Base-by-base conservation (phyloP, 129 eudicot species). In the Centella asiatica region DNA sequence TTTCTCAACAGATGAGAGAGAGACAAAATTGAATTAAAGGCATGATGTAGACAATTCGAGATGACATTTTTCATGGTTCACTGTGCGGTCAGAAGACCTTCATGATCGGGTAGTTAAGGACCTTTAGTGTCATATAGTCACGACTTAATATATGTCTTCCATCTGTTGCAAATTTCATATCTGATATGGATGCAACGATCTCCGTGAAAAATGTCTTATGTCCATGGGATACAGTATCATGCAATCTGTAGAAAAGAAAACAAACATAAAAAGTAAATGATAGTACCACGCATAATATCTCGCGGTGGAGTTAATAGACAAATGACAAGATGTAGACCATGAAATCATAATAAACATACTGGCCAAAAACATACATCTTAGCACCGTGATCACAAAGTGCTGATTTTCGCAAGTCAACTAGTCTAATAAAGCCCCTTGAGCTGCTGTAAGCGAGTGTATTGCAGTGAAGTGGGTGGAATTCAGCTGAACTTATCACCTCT, bases 401-500 rank as follows among this genome's bases (percentile, higher is more conserved):
- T 32, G 97, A 90, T 61, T 86, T 89, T 25, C 97, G 78, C 90
- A 90, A 76, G 80, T 90, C 97, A 57, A 78, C 85, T 22, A 90
- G 78, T 37, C 93, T 89, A 62, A 86, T 77, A 67, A 74, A 90
- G 24, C 97, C 97, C 69, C 88, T 90, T 69, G 93, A 83, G 71
- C 89, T 86, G 72, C 97, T 80, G 84, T 86, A 86, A 34, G 95
- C 93, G 51, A 90, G 84, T 37, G 73, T 65, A 75, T 90, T 83
- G 69, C 97, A 90, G 64, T 90, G 95, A 55, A 49, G 55, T 51
- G 80, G 95, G 69, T 90, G 97, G 76, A 90, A 90, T 63, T 86
- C 93, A 0, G 94, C 95, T 44, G 97, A 76, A 70, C 95, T 86
- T 62, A 90, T 90, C 78, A 90, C 97, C 94, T 90, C 97, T 90